phyloP scores from a whole-genome alignment of 257 asterid genomes.

The Nicotiana undulata region DNA sequence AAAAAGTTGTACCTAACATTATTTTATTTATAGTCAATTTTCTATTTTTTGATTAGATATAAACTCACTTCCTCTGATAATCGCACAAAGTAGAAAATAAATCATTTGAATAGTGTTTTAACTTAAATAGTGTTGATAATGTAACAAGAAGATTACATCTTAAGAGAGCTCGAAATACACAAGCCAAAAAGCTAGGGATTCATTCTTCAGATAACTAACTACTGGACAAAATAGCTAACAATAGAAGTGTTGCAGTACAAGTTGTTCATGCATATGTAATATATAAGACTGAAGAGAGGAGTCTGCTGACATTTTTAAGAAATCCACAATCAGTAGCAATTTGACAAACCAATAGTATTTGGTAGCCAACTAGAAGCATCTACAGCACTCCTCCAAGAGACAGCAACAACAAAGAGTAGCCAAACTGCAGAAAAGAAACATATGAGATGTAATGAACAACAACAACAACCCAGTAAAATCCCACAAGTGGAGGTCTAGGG shows the following conservation, averaged over 20 bases:
- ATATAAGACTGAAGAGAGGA: neutral
- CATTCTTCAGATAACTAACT: neutral
- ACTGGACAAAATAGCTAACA: neutral
- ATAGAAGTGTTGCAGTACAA: neutral
- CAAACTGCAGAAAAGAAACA: neutral
- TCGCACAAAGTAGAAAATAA: no score
- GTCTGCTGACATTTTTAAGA: neutral
- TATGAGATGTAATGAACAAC: neutral
- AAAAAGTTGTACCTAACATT: no score
- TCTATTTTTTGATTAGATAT: no score
- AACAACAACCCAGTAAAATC: no score
- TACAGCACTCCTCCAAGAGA: slow-evolving; percentile 4
- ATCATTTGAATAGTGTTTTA: no score
- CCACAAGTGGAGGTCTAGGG: no score
- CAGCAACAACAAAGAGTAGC: slow-evolving; percentile 7
- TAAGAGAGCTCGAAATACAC: neutral
- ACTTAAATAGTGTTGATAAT: no score
- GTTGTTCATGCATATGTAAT: neutral
- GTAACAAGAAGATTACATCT: neutral
- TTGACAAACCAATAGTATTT: neutral
- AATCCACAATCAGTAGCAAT: neutral
- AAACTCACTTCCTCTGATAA: no score
- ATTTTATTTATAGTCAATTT: no score
- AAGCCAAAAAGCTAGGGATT: neutral
- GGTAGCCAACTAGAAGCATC: slow-evolving; percentile 10